Base-by-base conservation (phyloP, 2,329 filamentous ascomycete genomes). In the Phialocephala subalpina region DNA sequence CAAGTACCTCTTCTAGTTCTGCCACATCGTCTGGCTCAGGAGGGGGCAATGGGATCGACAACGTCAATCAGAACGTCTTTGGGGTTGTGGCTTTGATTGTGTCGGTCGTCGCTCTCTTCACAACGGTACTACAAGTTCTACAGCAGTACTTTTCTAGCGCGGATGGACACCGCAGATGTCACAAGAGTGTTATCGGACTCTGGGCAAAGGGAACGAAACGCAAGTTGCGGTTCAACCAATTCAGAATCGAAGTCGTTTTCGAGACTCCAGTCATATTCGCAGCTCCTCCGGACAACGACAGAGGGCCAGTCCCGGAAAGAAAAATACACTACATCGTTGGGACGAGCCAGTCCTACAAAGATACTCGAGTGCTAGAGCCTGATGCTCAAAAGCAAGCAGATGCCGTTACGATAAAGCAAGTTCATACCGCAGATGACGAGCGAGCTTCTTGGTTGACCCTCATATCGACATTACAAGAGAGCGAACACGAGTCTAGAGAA, bases 341-440 rank as follows among this genome's bases (percentile, higher is more conserved):
- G 6, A 70, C 71, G 0, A 27, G 45, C 0, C 35, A 69, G 3
- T 74, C 72, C 1, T 76, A 74, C 47, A 35, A 60, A 4, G 67
- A 73, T 11, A 76, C 74, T 0, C 58, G 61, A 7, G 67, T 75
- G 8, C 47, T 72, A 5, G 55, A 55, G 8, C 62, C 45, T 2
- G 6, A 33, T 3, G 71, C 59, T 22, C 68, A 73, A 53, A 4
- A 55, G 12, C 22, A 60, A 29, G 68, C 47, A n/a, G 67, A 71
- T 14, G 11, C 47, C 8, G 57, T 72, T 47, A 45, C 70, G 2
- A 63, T 55, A 18, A 56, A 64, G 36, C 66, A 71, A 22, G 78
- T 87, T 0, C 84, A 85, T 67, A 87, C 85, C 1, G 83, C 84
- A 6, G 83, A 87, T 69, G 86, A 86, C 62, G 85, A 87, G 71